Percentiles rank a stretch among this genome's conserved stretches.
Evolutionary conservation across 371 early-diverging fungal genomes (phyloP).

Genomic region (Nematocida ironsii): DNA sequence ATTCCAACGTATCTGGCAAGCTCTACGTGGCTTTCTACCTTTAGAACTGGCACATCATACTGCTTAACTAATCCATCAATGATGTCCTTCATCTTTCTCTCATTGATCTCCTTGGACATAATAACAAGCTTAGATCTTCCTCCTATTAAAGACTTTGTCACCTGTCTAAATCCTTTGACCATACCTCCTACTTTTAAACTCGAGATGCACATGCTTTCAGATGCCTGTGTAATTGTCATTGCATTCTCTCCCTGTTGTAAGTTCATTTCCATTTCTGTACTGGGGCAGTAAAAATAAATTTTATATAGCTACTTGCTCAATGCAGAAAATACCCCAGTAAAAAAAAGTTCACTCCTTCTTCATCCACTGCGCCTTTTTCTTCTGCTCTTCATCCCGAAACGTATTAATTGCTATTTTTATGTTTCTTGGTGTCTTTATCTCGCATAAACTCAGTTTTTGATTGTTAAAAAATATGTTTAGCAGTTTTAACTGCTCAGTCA

Average conservation of each 20-base stretch:
- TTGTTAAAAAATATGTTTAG: constrained; percentile 36
- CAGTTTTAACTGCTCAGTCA: constrained; percentile 42
- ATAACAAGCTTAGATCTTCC: constrained; percentile 35
- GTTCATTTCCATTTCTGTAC: constrained; percentile 17
- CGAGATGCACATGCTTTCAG: constrained; percentile 38
- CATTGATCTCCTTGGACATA: constrained; percentile 34
- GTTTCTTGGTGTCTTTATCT: constrained; percentile 25
- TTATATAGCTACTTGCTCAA: not conserved
- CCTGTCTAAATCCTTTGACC: constrained; percentile 48
- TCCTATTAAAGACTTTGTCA: constrained; percentile 52
- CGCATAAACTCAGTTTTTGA: constrained; percentile 20
- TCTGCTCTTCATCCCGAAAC: constrained; percentile 46
- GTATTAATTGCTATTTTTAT: constrained; percentile 16
- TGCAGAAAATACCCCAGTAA: not conserved
- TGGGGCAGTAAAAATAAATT: constrained; percentile 42
- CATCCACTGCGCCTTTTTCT: not conserved
- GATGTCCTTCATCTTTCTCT: constrained; percentile 21
- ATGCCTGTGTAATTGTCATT: constrained; percentile 14
- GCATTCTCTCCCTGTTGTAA: constrained; percentile 45
- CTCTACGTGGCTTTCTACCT: constrained; percentile 31
- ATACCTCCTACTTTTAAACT: constrained; percentile 50
- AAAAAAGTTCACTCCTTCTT: constrained; percentile 8
- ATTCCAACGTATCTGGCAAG: constrained; percentile 40
- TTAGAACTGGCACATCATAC: constrained; percentile 41
- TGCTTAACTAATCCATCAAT: constrained; percentile 22